Base-by-base conservation (phyloP, 179 eudicot species). In the Kewa caespitosa region DNA sequence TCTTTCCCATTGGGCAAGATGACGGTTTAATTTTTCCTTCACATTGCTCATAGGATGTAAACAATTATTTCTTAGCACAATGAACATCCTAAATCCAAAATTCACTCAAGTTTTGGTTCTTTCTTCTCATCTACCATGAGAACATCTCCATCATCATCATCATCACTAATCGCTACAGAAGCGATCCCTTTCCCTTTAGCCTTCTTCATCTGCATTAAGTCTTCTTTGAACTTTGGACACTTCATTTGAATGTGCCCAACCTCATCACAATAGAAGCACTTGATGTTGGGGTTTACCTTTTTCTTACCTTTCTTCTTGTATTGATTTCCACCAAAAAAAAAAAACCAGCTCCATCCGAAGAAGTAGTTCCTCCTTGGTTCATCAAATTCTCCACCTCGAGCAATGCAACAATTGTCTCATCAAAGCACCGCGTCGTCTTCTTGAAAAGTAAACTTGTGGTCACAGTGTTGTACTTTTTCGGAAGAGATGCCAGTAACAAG, bases 61-160 rank as follows among this genome's bases (percentile, higher is more conserved):
- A 68, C 37, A n/a, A 42, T 13, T 41, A 54, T 14, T 43, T 68
- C 55, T 38, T 68, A 13, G 55, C 28, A 42, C 57, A 42, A 2
- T 2, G 72, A 68, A 20, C 72, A 28, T 8, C 72, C 72, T 8
- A 37, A 68, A 6, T 42, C 72, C 25, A 68, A 9, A n/a, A 68
- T 2, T 15, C 57, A 68, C 6, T 14, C 36, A 9, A 28, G 36
- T 22, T 43, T 42, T 28, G 57, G 6, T 32, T 23, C 18, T 39
- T 41, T 28, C 0, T 23, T 31, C 20, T 38, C 71, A 8, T 67
- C 52, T 36, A 68, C 38, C 34, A 42, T 6, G 30, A 28, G 57
- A 20, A 41, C 15, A 39, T 25, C 48, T 11, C 20, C 54, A 42
- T 68, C 72, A 28, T 42, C n/a, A n/a, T n/a, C n/a, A n/a, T n/a